phyloP scores from a whole-genome alignment of 768 basidiomycete species.

The Lactarius evosmus region DNA sequence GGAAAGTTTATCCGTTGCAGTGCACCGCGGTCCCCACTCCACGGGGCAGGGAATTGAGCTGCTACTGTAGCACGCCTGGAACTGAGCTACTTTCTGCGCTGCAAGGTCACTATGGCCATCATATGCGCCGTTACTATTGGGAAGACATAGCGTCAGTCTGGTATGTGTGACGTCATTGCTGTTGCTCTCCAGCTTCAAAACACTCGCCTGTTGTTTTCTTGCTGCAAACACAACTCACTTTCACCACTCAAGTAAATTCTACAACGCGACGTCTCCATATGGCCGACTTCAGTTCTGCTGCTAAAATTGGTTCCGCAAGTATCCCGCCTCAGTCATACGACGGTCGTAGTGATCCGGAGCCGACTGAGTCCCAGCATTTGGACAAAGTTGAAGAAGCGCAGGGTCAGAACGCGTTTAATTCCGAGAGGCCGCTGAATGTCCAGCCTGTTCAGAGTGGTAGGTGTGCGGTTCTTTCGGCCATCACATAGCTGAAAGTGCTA shows the following conservation, averaged over 20 bases:
- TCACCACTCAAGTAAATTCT: background rate
- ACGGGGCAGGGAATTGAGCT: too few relatives aligned
- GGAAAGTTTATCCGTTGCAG: too few relatives aligned
- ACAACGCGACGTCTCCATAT: background rate
- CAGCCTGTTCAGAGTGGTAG: conserved; percentile 34
- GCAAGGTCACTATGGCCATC: too few relatives aligned
- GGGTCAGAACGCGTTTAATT: conserved; percentile 32
- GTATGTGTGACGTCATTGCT: conserved; percentile 11
- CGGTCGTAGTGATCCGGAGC: conserved; percentile 32
- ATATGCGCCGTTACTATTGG: too few relatives aligned
- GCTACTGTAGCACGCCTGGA: too few relatives aligned
- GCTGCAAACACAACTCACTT: background rate
- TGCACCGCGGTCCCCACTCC: too few relatives aligned
- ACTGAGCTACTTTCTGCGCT: too few relatives aligned
- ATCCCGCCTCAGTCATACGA: conserved; percentile 36
- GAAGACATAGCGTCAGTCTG: too few relatives aligned
- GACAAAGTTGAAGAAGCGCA: background rate
- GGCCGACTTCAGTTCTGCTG: background rate
- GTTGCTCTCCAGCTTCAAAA: conserved; percentile 1
- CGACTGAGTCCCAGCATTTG: background rate
- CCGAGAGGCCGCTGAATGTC: conserved; percentile 38
- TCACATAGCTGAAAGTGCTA: background rate
- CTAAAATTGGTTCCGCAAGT: background rate
- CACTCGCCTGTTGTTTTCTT: background rate
- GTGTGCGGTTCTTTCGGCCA: conserved; percentile 30